Conservation (phyloP, 2,329 filamentous ascomycete genomes). For the Akanthomyces muscarius region DNA sequence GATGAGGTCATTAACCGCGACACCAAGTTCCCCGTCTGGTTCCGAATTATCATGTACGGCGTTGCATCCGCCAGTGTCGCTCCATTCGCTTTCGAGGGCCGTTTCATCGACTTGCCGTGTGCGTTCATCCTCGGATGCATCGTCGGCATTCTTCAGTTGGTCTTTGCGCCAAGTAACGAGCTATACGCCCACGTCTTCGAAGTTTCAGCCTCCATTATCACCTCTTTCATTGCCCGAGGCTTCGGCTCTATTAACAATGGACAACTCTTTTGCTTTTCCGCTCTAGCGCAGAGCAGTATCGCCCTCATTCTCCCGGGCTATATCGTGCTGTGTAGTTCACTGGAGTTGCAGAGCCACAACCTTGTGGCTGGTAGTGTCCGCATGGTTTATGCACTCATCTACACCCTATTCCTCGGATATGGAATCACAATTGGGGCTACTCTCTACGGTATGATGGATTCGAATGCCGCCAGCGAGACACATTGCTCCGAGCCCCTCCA, state of each 20-base stretch:
- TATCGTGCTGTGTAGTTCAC: slow-evolving; percentile 42
- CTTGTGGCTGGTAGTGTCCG: slow-evolving; percentile 69
- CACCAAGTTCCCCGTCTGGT: slow-evolving; percentile 47
- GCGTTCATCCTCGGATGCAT: slow-evolving; percentile 72
- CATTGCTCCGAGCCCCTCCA: slow-evolving; percentile 43
- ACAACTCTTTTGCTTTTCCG: slow-evolving; percentile 65
- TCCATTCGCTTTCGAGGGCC: slow-evolving; percentile 74
- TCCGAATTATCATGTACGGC: slow-evolving; percentile 65
- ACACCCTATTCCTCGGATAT: slow-evolving; percentile 69
- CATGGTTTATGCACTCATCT: slow-evolving; percentile 73
- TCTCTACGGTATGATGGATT: slow-evolving; percentile 61
- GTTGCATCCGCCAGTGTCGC: slow-evolving; percentile 72
- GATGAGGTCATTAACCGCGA: slow-evolving; percentile 49
- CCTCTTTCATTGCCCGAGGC: slow-evolving; percentile 64
- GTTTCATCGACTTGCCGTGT: slow-evolving; percentile 73
- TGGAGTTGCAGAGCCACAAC: slow-evolving; percentile 68
- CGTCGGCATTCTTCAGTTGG: slow-evolving; percentile 69
- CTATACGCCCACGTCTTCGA: slow-evolving; percentile 57
- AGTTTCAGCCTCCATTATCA: slow-evolving; percentile 56
- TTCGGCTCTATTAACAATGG: slow-evolving; percentile 61
- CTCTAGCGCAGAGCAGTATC: slow-evolving; percentile 68
- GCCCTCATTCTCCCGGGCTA: slow-evolving; percentile 67
- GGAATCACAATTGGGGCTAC: slow-evolving; percentile 67
- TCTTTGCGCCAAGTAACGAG: slow-evolving; percentile 69
- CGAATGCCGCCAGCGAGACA: slow-evolving; percentile 44